Evolutionary conservation across 208 protist species (phyloP).

Genomic region (Baffinella frigidus): DNA sequence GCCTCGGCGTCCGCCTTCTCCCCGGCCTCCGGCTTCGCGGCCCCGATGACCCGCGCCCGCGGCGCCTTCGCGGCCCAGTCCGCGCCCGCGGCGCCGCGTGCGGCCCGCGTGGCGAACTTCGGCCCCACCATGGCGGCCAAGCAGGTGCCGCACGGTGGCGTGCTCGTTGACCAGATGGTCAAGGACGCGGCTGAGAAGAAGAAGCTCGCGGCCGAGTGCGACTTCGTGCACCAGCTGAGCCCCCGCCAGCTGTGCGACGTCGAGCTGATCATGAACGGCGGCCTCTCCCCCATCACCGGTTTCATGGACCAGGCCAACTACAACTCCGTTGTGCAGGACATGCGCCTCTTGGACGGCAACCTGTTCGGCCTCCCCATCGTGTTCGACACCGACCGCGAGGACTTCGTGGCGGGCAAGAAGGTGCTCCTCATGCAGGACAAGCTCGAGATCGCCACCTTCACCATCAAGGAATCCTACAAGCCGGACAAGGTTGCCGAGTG

Average conservation of each 20-base stretch:
- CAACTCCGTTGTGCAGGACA: slow-evolving; percentile 72
- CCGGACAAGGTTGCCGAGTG: slow-evolving; percentile 77
- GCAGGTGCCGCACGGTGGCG: slow-evolving; percentile 74
- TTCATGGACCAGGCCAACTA: slow-evolving; percentile 80
- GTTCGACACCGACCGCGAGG: slow-evolving; percentile 68
- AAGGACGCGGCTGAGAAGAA: not conserved
- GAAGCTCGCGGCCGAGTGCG: not conserved
- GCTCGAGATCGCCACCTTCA: slow-evolving; percentile 63
- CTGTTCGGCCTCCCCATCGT: slow-evolving; percentile 75
- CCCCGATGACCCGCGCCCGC: not conserved
- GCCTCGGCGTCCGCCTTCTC: slow-evolving; percentile 4
- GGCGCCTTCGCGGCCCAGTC: too few species aligned
- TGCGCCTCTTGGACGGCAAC: slow-evolving; percentile 67
- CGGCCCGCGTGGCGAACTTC: too few species aligned
- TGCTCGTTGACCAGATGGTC: slow-evolving; percentile 71
- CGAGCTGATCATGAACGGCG: slow-evolving; percentile 80
- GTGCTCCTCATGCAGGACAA: slow-evolving; percentile 66
- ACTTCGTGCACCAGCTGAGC: slow-evolving; percentile 69
- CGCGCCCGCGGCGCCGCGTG: too few species aligned
- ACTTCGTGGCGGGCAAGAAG: slow-evolving; percentile 64
- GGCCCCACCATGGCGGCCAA: slow-evolving; percentile 38
- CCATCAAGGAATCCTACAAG: slow-evolving; percentile 68
- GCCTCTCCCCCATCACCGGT: slow-evolving; percentile 79
- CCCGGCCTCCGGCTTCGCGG: not conserved
- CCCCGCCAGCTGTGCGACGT: slow-evolving; percentile 81